Evolutionary conservation across 441 rosid species (phyloP), one percentile per base, ranked within the genome.

Genomic region (Gossypium schwendimanii): DNA sequence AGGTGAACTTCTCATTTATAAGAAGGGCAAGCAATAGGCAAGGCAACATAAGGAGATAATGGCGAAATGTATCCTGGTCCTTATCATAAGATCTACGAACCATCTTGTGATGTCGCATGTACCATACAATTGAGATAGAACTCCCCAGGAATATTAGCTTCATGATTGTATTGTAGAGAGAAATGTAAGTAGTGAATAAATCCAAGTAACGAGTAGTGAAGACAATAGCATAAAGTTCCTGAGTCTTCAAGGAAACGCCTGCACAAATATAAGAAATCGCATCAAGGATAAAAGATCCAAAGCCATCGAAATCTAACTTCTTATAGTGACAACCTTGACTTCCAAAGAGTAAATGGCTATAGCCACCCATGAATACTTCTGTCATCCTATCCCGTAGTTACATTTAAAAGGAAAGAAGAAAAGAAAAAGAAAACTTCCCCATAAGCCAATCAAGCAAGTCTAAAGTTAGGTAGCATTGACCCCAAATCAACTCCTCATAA

Each of bases 161-260:
- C 94, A 87, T 89, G 23, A 77, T 23, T 0, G 89, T 86, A 75
- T 89, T 87, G 50, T 86, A 89, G 12, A 86, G 50, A 0, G 91
- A 89, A 70, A 78, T 17, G 36, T 60, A 86, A 74, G 28, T 20
- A 10, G 84, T 84, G 65, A 89, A 84, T n/a, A 87, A 82, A 72
- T 85, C 88, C 79, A 87, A 64, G 80, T 87, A 87, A 70, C 88
- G 90, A 12, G 85, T 66, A 26, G 81, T 79, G 64, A 87, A 89
- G 50, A 89, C 89, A 67, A 85, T 63, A 54, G 86, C 89, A 61
- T 84, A 87, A 54, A 87, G 91, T 71, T 89, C 91, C 69, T 89
- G 94, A 63, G 94, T 89, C 84, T 87, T 89, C 64, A 87, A 63
- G 9, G 94, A 89, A 63, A 89, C 23, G 47, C 91, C 94, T 89